These are phyloP conservation scores for Pythium biforme DNA, from an alignment of 352 stramenopile genomes.

Conservation along the genomic window DNA sequence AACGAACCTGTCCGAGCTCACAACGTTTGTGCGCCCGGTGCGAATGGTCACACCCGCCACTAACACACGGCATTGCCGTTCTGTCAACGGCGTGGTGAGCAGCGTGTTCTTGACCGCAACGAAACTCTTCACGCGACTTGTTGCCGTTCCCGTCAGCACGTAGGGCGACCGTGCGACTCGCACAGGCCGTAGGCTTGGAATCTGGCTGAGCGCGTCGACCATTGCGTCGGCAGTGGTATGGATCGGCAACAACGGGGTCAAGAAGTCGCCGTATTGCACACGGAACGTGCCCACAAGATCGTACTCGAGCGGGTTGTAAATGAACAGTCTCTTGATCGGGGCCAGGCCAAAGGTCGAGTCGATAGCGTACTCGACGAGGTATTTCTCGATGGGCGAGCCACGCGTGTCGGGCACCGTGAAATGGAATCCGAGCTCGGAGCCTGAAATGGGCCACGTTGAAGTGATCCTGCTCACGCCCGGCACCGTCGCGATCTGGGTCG, in stretches of 20 bases:
- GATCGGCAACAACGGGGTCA: slow-evolving; percentile 48
- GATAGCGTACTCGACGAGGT: slow-evolving; percentile 57
- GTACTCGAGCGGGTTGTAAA: slow-evolving; percentile 44
- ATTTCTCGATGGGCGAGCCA: slow-evolving; percentile 45
- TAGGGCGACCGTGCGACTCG: slow-evolving; percentile 42
- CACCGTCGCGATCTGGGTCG: slow-evolving; percentile 33
- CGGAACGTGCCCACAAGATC: slow-evolving; percentile 68
- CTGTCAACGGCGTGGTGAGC: slow-evolving; percentile 39
- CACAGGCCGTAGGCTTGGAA: slow-evolving; percentile 55
- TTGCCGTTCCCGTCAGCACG: slow-evolving; percentile 39
- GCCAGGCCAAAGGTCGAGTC: slow-evolving; percentile 46
- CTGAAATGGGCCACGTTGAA: slow-evolving; percentile 51
- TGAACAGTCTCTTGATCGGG: slow-evolving; percentile 47
- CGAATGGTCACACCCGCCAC: slow-evolving; percentile 34
- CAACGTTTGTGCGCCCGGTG: slow-evolving; percentile 21
- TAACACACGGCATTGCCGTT: slow-evolving; percentile 38
- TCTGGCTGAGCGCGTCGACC: slow-evolving; percentile 32
- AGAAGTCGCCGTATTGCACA: slow-evolving; percentile 56
- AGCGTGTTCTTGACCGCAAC: slow-evolving; percentile 35
- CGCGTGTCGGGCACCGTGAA: slow-evolving; percentile 23
- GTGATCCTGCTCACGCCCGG: slow-evolving; percentile 42
- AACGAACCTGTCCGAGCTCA: slow-evolving; percentile 27
- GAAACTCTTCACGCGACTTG: slow-evolving; percentile 43
- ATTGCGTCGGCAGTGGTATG: slow-evolving; percentile 46
- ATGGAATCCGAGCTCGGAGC: slow-evolving; percentile 41